Evolutionary conservation across 805 yeast species (phyloP).

Genomic region (Nakazawaea wyomingensis): DNA sequence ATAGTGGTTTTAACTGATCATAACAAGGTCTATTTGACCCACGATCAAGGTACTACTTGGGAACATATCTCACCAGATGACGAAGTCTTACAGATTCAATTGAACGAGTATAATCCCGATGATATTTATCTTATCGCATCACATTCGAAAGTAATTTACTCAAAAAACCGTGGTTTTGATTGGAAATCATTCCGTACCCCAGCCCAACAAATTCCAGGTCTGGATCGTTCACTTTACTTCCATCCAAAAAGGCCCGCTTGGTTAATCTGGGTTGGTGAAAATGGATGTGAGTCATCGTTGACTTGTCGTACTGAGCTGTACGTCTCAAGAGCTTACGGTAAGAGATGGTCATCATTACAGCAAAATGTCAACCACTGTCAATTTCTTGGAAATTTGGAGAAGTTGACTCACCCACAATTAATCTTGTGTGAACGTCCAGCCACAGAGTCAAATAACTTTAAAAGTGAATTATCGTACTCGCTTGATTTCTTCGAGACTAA

Average conservation of each 20-base stretch:
- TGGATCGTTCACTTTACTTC: conserved; percentile 46
- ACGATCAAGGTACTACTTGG: conserved; percentile 61
- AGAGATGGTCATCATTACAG: conserved; percentile 48
- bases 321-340: conserved; percentile 63
- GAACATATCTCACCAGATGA: conserved; percentile 37
- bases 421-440: conserved; percentile 55
- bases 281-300: conserved; percentile 45
- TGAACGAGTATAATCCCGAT: conserved; percentile 51
- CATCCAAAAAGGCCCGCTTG: conserved; percentile 55
- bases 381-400: conserved; percentile 48
- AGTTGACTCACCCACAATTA: conserved; percentile 39
- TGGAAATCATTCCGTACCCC: conserved; percentile 56
- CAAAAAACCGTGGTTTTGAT: conserved; percentile 61
- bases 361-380: conserved; percentile 60
- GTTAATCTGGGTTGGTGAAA: conserved; percentile 65
- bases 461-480: conserved; percentile 38
- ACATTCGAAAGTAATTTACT: conserved; percentile 45
- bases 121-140: conserved; percentile 49
- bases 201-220: conserved; percentile 35
- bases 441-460: conserved; percentile 28
- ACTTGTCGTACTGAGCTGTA: conserved; percentile 56
- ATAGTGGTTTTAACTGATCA: conserved; percentile 54
- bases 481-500: conserved; percentile 41
- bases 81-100: conserved; percentile 45
- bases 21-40: conserved; percentile 58